A percentile compares a stretch with the other conserved stretches of the same genome.
These are phyloP conservation scores for Debaryomycetaceae sp. DNA, from an alignment of 1,139 yeast genomes.

Conservation along the genomic window DNA sequence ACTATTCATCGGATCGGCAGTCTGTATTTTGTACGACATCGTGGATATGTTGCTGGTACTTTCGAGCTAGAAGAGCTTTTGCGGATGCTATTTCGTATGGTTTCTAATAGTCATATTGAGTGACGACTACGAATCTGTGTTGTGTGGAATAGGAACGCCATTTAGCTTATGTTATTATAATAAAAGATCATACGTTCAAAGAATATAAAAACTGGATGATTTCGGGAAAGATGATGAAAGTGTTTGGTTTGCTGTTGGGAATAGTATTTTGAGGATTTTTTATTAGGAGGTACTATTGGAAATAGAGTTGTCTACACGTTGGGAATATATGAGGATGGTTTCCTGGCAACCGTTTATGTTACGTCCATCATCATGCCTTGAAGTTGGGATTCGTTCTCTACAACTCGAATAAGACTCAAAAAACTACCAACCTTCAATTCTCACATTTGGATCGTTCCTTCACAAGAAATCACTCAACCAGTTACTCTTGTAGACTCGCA, in stretches of 20 bases:
- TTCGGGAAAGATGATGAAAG: not conserved
- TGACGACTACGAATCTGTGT: not conserved
- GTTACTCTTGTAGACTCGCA: not conserved
- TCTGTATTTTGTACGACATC: not conserved
- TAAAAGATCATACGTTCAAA: conserved; percentile 5
- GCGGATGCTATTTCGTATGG: not conserved
- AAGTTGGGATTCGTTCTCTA: too few species aligned
- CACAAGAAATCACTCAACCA: not conserved
- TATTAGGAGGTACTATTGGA: too few species aligned
- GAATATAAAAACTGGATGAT: not conserved
- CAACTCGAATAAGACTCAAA: too few species aligned
- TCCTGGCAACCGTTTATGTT: too few species aligned
- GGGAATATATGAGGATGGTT: too few species aligned
- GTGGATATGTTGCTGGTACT: not conserved
- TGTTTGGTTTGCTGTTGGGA: too few species aligned
- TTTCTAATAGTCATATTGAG: not conserved
- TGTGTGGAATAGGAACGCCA: not conserved
- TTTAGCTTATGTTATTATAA: conserved; percentile 5
- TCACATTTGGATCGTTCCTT: too few species aligned
- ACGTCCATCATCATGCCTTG: too few species aligned
- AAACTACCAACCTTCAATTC: too few species aligned
- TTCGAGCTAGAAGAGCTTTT: not conserved
- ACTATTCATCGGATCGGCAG: conserved; percentile 23
- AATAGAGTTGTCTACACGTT: too few species aligned
- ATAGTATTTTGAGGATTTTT: too few species aligned